Base-by-base conservation (phyloP, 179 eudicot species). In the Beta corolliflora region DNA sequence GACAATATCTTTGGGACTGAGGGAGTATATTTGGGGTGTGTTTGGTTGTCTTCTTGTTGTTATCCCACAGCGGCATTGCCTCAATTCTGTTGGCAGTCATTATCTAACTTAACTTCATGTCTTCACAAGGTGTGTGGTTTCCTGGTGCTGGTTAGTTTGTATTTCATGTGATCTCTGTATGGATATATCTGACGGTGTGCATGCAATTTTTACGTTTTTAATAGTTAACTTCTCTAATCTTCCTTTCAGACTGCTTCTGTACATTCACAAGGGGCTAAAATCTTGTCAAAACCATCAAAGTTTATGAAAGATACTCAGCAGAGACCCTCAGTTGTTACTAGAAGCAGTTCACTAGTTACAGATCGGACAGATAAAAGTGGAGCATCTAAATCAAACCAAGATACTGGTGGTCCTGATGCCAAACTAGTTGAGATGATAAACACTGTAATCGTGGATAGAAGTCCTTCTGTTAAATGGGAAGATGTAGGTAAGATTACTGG, bases 381-480 rank as follows among this genome's bases (percentile, higher is more conserved):
- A 66, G 85, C 83, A 79, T 82, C 94, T 76, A 92, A 81, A 85
- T 83, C 97, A 81, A 80, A 69, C 58, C 88, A 86, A 86, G 92
- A 81, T 83, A 88, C 71, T 78, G 82, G 89, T 84, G 93, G 88
- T 71, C 80, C 75, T 88, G 99, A 96, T 87, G 78, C 88, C 31
- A 94, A 96, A 85, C 83, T 96, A 85, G 91, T 84, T 73, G 99
- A 96, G 81, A 91, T 93, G 97, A 94, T 96, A 86, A 94, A 92
- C 87, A 92, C 97, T 74, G 91, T 93, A 77, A 92, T 96, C 55
- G 94, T 96, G 66, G 99, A 96, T 79, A 88, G 89, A 84, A 93
- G 99, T 85, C 99, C 98, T 84, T 91, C 99, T 84, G 95, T 96
- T 77, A 93, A 90, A 86, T 96, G 99, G 99, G 98, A 96, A 41